Evolutionary conservation across 2,329 filamentous ascomycete species (phyloP).

Genomic region (Beauveria sp.): DNA sequence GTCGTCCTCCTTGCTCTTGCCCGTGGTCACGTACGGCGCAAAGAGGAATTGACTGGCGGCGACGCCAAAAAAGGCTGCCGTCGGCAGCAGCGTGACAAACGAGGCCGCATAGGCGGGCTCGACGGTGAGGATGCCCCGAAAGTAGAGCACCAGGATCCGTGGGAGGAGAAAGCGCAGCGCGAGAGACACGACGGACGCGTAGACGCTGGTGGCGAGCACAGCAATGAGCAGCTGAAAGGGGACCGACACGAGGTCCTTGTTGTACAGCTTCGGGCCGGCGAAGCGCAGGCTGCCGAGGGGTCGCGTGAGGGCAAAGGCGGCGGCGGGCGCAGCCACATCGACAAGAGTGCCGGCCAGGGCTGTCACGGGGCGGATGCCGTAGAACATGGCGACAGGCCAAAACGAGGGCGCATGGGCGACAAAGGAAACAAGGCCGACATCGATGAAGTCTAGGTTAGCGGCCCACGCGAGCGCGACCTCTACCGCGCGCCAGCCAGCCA

Average conservation of each 20-base stretch:
- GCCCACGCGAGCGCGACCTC: constrained; percentile 70
- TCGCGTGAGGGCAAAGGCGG: constrained; percentile 71
- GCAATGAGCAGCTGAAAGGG: constrained; percentile 57
- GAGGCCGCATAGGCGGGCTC: constrained; percentile 58
- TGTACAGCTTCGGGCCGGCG: constrained; percentile 44
- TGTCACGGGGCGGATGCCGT: constrained; percentile 56
- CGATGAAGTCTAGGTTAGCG: constrained; percentile 64
- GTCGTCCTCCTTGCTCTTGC: constrained; percentile 40
- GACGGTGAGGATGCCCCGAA: constrained; percentile 63
- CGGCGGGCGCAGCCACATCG: constrained; percentile 58
- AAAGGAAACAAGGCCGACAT: constrained; percentile 57
- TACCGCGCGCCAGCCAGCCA: constrained; percentile 47
- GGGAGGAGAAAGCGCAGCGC: constrained; percentile 67
- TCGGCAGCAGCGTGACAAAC: constrained; percentile 53
- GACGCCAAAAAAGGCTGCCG: constrained; percentile 52
- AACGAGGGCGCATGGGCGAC: constrained; percentile 69
- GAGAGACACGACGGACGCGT: constrained; percentile 63
- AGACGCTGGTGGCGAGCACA: constrained; percentile 63
- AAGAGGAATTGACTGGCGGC: constrained; percentile 75
- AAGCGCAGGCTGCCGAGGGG: constrained; percentile 55
- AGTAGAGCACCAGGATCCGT: constrained; percentile 64
- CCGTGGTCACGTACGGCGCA: constrained; percentile 52
- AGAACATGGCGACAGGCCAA: constrained; percentile 72
- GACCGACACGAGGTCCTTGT: constrained; percentile 59
- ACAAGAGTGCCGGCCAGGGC: constrained; percentile 56